A percentile compares a stretch with the other conserved stretches of the same genome.
phyloP scores from a whole-genome alignment of 805 yeast species.

The Yarrowia keelungensis region DNA sequence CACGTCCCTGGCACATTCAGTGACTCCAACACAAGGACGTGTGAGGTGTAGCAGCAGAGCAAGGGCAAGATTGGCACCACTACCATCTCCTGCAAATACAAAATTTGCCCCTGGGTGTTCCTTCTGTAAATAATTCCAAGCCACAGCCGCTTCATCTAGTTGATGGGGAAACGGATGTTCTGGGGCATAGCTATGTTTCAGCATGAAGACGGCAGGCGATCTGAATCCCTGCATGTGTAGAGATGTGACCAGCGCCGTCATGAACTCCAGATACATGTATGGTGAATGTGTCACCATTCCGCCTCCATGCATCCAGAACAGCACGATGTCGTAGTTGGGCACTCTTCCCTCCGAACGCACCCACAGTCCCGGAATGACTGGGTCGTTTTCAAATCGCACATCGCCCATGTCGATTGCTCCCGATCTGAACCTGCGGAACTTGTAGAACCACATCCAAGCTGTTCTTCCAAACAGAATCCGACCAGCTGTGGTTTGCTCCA shows the following conservation, averaged over 20 bases:
- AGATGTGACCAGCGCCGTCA: conserved; percentile 53
- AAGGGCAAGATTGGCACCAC: conserved; percentile 57
- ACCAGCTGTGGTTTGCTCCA: conserved; percentile 43
- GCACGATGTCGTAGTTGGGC: conserved; percentile 50
- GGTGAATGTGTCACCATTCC: conserved; percentile 50
- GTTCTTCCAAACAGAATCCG: conserved; percentile 44
- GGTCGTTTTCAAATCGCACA: conserved; percentile 43
- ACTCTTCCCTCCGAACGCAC: conserved; percentile 49
- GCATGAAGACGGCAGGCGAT: conserved; percentile 56
- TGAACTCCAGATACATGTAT: conserved; percentile 56
- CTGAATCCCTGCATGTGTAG: conserved; percentile 58
- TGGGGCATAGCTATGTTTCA: conserved; percentile 47
- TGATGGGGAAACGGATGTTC: conserved; percentile 46
- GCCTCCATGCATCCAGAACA: conserved; percentile 58
- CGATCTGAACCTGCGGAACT: conserved; percentile 46
- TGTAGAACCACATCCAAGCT: conserved; percentile 43
- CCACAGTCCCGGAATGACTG: conserved; percentile 50
- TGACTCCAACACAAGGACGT: conserved; percentile 47
- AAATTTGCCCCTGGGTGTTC: conserved; percentile 46
- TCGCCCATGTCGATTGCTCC: conserved; percentile 49
- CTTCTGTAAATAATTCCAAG: conserved; percentile 49
- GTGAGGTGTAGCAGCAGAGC: conserved; percentile 52
- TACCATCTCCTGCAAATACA: conserved; percentile 57
- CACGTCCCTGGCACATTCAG: conserved; percentile 12
- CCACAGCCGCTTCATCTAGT: conserved; percentile 45